Base-by-base conservation (phyloP, 1,284 basidiomycete species). In the Thecaphora frezii region DNA sequence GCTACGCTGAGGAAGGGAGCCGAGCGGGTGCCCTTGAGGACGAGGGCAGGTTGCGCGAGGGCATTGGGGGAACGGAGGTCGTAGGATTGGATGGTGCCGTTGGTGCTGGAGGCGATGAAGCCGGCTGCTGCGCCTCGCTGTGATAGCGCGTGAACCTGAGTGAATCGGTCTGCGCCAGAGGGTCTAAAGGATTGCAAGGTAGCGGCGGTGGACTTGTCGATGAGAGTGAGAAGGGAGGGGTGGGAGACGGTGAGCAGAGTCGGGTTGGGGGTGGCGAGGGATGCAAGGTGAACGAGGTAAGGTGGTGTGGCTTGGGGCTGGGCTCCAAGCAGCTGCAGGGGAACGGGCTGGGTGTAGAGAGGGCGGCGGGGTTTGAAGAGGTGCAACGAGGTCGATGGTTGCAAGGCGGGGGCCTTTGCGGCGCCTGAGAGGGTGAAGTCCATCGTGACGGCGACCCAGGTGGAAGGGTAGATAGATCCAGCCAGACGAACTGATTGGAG, bases 1-100 rank as follows among this genome's bases (percentile, higher is more conserved):
- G 61, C 68, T 9, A 70, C 58, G 26, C 60, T 64, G 33, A 73
- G 59, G 51, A 72, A 75, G n/a, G 73, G 69, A 16, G 69, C 66
- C 14, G 50, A 50, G 22, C 50, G 52, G 7, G 62, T 51, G 1
- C 69, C 60, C 13, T 46, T 42, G 5, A 73, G 49, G 21, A 51
- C 54, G 54, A 54, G 54, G 0, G 57, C 49, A 0, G 65, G 61
- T 13, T 50, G 55, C 12, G 37, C 19, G 0, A 54, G 41, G 1
- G 56, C 57, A 3, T 9, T 3, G 8, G 33, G 10, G 1, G 50
- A 18, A 4, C 70, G 50, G 18, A 68, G 55, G 38, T 73, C 70
- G 65, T 64, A 73, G 5, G 61, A 55, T 4, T 57, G 53, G 1
- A 67, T 48, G 2, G 51, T 64, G 18, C 70, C 68, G 36, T 61